Conservation (phyloP, 139 green algal genomes). For the Limnomonas spitsbergensis region DNA sequence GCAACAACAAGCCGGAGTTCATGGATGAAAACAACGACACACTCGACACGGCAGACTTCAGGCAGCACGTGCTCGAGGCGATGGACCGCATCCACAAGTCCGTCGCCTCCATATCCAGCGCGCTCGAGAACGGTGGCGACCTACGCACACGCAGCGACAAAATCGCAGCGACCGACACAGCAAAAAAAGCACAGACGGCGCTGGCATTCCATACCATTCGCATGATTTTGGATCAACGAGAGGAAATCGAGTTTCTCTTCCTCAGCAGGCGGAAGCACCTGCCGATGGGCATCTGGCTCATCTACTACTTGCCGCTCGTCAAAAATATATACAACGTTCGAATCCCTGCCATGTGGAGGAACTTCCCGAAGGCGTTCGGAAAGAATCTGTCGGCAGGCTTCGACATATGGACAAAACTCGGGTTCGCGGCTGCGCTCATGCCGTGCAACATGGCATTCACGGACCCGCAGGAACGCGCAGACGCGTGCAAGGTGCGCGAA, state of each 20-base stretch:
- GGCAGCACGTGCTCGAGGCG: neutral
- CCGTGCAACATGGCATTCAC: neutral
- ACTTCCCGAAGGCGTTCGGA: neutral
- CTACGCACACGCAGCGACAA: neutral
- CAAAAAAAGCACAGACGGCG: neutral
- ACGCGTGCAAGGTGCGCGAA: neutral
- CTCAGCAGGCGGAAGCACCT: neutral
- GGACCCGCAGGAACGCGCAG: neutral
- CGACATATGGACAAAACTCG: neutral
- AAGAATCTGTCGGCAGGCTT: neutral
- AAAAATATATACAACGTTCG: neutral
- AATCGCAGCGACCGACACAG: neutral
- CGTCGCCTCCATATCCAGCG: neutral
- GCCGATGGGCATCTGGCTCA: slow-evolving; percentile 2
- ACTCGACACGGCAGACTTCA: neutral
- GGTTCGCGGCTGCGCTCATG: neutral
- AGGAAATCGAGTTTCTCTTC: neutral
- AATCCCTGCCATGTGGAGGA: neutral
- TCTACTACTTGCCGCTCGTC: neutral
- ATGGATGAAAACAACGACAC: neutral
- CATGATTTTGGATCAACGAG: neutral
- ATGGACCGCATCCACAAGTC: neutral
- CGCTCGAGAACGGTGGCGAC: neutral
- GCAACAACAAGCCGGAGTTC: neutral
- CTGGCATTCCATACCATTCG: neutral